Conservation (phyloP, 192 early-diverging fungal species). For the Phlyctochytrium bullatum region DNA sequence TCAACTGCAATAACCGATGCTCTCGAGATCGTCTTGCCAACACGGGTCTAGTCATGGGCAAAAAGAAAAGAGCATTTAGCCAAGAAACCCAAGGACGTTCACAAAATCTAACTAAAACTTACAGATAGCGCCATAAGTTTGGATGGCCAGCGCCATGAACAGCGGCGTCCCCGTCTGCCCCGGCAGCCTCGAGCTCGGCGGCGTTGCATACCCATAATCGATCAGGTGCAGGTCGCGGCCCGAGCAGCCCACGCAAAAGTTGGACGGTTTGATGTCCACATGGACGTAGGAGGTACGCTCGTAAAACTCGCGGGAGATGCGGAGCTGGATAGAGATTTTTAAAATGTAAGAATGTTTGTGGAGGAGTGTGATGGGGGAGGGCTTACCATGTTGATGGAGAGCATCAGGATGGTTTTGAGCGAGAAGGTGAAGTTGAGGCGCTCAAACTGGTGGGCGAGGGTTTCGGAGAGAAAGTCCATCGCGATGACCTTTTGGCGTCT, state of each 20-base stretch:
- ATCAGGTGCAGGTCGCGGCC: constrained; percentile 26
- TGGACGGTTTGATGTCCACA: constrained; percentile 36
- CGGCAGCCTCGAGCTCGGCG: constrained; percentile 20
- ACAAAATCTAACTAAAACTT: constrained; percentile 1
- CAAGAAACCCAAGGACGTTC: no score
- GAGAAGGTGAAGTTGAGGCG: constrained; percentile 16
- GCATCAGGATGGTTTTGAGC: constrained; percentile 25
- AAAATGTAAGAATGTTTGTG: neutral
- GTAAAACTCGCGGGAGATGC: constrained; percentile 10
- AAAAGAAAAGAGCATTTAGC: neutral
- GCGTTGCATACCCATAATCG: constrained; percentile 38
- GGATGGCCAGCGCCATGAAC: constrained; percentile 30
- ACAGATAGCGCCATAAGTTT: constrained; percentile 27
- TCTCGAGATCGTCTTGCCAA: constrained; percentile 32
- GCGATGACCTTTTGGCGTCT: constrained; percentile 10
- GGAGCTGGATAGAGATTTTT: constrained; percentile 8
- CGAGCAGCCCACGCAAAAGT: constrained; percentile 20
- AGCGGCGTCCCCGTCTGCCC: constrained; percentile 39
- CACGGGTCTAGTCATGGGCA: constrained; percentile 11
- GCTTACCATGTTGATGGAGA: constrained; percentile 23
- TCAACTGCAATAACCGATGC: constrained; percentile 26
- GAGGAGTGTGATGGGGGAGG: neutral
- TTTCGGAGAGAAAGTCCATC: constrained; percentile 30
- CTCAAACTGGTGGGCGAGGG: constrained; percentile 18
- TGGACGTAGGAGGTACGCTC: constrained; percentile 21